These are phyloP conservation scores for Diaporthe ampelina DNA, from an alignment of 2,329 filamentous ascomycete species.

Conservation along the genomic window DNA sequence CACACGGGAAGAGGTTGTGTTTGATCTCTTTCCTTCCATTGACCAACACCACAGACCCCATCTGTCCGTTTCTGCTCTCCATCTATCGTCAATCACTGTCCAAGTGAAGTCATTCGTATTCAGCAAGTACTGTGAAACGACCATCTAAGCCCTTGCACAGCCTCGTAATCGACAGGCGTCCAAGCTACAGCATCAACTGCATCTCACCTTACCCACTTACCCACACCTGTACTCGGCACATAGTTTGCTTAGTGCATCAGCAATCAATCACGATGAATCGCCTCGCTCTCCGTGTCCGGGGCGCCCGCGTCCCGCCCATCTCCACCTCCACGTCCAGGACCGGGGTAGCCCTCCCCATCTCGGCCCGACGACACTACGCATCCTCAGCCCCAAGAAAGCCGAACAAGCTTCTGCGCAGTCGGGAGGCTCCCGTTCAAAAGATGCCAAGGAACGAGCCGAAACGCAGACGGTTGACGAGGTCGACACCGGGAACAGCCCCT, in stretches of 20 bases:
- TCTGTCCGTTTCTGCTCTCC: background rate
- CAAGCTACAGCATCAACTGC: background rate
- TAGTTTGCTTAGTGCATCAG: background rate
- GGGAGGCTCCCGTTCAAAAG: constrained; percentile 54
- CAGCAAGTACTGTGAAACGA: background rate
- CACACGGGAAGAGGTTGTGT: background rate
- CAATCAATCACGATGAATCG: constrained; percentile 38
- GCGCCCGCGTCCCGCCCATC: constrained; percentile 17
- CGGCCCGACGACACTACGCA: constrained; percentile 32
- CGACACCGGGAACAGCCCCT: constrained; percentile 47
- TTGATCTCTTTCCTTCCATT: background rate
- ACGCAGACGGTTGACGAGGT: constrained; percentile 32
- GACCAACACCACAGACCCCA: background rate
- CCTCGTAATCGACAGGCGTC: background rate
- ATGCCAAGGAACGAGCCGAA: constrained; percentile 47
- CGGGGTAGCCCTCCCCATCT: constrained; percentile 2
- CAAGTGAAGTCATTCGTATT: background rate
- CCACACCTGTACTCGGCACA: constrained; percentile 5
- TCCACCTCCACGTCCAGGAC: constrained; percentile 5
- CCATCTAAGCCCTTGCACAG: constrained; percentile 1
- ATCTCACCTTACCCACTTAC: constrained; percentile 36
- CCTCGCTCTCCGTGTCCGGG: constrained; percentile 35
- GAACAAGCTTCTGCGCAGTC: constrained; percentile 47
- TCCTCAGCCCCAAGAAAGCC: constrained; percentile 45
- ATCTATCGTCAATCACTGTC: background rate